Base-by-base conservation (phyloP, 306 rosid species). In the Mimosa pudica region DNA sequence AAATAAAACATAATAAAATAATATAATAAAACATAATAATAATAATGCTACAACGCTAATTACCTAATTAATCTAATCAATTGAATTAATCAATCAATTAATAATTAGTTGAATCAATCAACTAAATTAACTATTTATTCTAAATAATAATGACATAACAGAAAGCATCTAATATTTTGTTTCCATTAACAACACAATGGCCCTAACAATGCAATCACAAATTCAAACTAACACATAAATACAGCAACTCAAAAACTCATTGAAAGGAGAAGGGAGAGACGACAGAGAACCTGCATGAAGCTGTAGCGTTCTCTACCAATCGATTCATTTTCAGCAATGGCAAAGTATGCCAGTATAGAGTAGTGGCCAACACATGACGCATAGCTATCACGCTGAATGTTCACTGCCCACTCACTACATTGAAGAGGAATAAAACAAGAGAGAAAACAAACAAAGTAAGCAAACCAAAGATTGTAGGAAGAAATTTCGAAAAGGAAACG, bases 341-440 rank as follows among this genome's bases (percentile, higher is more conserved):
- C 89, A 73, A 93, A 89, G 86, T 90, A 93, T 2, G 93, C 75
- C 16, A 93, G 83, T 65, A 93, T 63, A 18, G 98, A 97, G 74
- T 95, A 93, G 77, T 93, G 99, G 1, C 98, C 99, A 64, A 93
- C 85, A 72, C 92, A 95, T 17, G 98, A 93, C 14, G 98, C 98
- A 86, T 91, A 95, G 92, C 98, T 91, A 87, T 95, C 99, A 33
- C 99, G 95, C 67, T 95, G 99, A 86, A 93, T 93, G 78, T 93
- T 95, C 81, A 95, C 96, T 0, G 98, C 98, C 99, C 99, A 95
- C 81, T 93, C 97, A 85, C 96, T 90, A 71, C 79, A 85, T 69
- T 70, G 10, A 58, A 57, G 6, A 2, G 14, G 17, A 51, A 13
- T n/a, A 0, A n/a, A 55, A n/a, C 0, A 10, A 68, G 10, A 30